These are phyloP conservation scores for Dioscorea dumetorum DNA, from an alignment of 106 monocot species.

Conservation along the genomic window DNA sequence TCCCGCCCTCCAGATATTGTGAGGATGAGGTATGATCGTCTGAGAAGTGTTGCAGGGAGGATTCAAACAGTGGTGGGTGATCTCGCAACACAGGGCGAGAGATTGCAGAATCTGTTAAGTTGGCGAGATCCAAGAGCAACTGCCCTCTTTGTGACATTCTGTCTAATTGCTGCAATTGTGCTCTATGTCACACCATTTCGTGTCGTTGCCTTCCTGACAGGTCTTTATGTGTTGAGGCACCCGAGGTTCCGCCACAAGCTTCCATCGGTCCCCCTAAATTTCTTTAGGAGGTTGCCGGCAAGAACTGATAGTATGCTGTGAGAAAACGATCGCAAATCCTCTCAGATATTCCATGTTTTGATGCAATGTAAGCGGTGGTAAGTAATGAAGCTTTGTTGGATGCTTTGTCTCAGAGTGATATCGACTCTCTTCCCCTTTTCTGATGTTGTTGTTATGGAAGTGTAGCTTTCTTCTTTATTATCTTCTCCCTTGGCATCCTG, in stretches of 20 bases:
- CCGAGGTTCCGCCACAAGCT: not conserved
- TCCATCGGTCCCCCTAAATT: not conserved
- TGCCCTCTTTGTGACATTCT: slow-evolving; percentile 1
- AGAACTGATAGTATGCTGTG: too few relatives aligned
- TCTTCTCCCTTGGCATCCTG: too few relatives aligned
- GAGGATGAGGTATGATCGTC: slow-evolving; percentile 2
- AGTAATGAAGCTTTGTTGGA: too few relatives aligned
- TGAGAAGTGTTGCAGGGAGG: slow-evolving; percentile 5
- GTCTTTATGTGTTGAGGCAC: not conserved
- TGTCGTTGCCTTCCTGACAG: not conserved
- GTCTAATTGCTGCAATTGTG: not conserved
- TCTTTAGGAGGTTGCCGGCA: not conserved
- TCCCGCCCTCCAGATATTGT: not conserved
- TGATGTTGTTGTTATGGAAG: too few relatives aligned
- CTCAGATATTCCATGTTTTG: too few relatives aligned
- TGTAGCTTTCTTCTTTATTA: too few relatives aligned
- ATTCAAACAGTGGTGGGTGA: slow-evolving; percentile 5
- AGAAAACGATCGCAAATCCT: too few relatives aligned
- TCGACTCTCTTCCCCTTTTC: too few relatives aligned
- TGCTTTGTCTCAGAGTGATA: too few relatives aligned
- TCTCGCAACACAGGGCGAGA: slow-evolving; percentile 1
- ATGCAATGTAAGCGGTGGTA: too few relatives aligned
- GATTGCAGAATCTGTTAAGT: slow-evolving; percentile 1
- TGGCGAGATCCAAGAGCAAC: slow-evolving; percentile 1
- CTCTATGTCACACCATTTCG: slow-evolving; percentile 2